These are phyloP conservation scores for Henckelia pumila DNA, from an alignment of 257 asterid species.

Conservation along the genomic window DNA sequence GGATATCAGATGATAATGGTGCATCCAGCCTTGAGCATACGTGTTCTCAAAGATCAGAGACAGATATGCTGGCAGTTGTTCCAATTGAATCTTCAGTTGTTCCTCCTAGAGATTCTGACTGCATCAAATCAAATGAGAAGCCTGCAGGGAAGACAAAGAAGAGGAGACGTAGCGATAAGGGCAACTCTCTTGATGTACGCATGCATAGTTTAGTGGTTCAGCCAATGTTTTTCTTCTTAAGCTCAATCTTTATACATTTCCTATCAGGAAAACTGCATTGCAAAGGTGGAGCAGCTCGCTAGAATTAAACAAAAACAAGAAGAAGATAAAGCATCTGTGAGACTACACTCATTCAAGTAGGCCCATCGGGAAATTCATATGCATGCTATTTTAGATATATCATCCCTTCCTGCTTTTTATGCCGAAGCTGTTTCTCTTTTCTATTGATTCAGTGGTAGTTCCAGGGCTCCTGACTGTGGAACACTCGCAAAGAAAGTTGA, in stretches of 20 bases:
- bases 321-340: slow-evolving; percentile 63
- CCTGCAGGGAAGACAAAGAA: slow-evolving; percentile 37
- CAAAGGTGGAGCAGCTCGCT: slow-evolving; percentile 80
- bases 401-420: slow-evolving; percentile 4
- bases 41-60: slow-evolving; percentile 30
- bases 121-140: slow-evolving; percentile 27
- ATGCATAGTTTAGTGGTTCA: slow-evolving; percentile 13
- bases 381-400: slow-evolving; percentile 7
- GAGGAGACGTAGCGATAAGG: slow-evolving; percentile 34
- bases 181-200: slow-evolving; percentile 51
- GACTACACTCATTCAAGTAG: slow-evolving; percentile 84
- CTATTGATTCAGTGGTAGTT: slow-evolving; percentile 50
- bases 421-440: slow-evolving; percentile 4
- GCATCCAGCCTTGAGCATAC: slow-evolving; percentile 33
- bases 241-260: slow-evolving; percentile 17
- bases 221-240: slow-evolving; percentile 5
- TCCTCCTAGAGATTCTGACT: slow-evolving; percentile 21
- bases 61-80: slow-evolving; percentile 34
- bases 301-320: slow-evolving; percentile 75
- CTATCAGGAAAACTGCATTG: slow-evolving; percentile 63
- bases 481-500: slow-evolving; percentile 35
- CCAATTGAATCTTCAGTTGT: slow-evolving; percentile 29
- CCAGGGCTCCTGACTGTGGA: slow-evolving; percentile 36
- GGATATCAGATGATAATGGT: slow-evolving; percentile 29
- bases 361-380: slow-evolving; percentile 20